These are phyloP conservation scores for Starmerella tilneyi DNA, from an alignment of 805 yeast species.

Conservation along the genomic window DNA sequence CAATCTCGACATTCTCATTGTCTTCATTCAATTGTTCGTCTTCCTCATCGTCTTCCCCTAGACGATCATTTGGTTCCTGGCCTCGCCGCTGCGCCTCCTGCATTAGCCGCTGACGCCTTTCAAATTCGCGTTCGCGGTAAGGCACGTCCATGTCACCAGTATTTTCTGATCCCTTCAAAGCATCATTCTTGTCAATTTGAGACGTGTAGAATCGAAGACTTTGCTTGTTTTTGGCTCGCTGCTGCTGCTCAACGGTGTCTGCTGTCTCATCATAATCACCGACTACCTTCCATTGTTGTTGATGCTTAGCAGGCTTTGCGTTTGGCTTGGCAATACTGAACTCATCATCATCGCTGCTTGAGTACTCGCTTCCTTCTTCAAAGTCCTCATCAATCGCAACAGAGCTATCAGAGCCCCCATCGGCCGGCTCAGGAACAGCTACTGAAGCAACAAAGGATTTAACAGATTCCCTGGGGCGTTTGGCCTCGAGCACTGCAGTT, in stretches of 20 bases:
- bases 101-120: constrained; percentile 74
- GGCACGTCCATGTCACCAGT: constrained; percentile 88
- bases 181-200: constrained; percentile 70
- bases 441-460: neutral
- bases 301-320: constrained; percentile 13
- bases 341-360: too few relatives aligned
- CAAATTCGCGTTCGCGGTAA: constrained; percentile 78
- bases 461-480: too few relatives aligned
- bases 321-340: constrained; percentile 19
- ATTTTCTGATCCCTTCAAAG: constrained; percentile 11
- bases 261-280: constrained; percentile 62
- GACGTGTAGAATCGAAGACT: constrained; percentile 92
- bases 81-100: constrained; percentile 89
- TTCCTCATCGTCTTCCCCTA: constrained; percentile 30
- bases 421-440: neutral
- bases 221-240: constrained; percentile 59
- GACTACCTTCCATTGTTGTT: constrained; percentile 17
- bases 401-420: neutral
- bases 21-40: constrained; percentile 19
- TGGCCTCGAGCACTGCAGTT: too few relatives aligned
- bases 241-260: constrained; percentile 59
- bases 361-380: too few relatives aligned
- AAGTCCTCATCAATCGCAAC: too few relatives aligned
- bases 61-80: constrained; percentile 44
- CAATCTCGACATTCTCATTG: too few relatives aligned